These are phyloP conservation scores for Xylaria cubensis DNA, from an alignment of 495 filamentous ascomycete species.

Conservation along the genomic window DNA sequence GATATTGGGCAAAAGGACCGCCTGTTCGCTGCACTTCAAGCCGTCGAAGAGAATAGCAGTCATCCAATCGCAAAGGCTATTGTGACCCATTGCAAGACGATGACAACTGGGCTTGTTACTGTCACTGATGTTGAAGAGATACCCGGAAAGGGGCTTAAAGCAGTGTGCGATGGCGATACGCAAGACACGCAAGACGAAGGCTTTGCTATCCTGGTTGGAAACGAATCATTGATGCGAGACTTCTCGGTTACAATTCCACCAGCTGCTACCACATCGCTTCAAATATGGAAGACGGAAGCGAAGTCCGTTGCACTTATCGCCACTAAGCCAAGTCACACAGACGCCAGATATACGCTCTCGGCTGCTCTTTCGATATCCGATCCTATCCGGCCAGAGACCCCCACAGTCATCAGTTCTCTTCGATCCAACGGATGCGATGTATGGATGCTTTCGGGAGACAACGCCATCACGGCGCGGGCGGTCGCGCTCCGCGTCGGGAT, in stretches of 20 bases:
- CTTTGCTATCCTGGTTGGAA: slow-evolving; percentile 81
- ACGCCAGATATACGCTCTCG: slow-evolving; percentile 47
- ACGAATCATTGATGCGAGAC: slow-evolving; percentile 74
- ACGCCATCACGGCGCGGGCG: slow-evolving; percentile 72
- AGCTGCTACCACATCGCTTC: slow-evolving; percentile 53
- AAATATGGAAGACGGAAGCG: slow-evolving; percentile 71
- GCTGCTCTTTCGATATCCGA: slow-evolving; percentile 69
- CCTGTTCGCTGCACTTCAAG: slow-evolving; percentile 61
- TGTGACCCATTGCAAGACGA: slow-evolving; percentile 66
- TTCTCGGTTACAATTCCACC: slow-evolving; percentile 42
- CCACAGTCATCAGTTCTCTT: slow-evolving; percentile 69
- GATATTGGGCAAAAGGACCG: slow-evolving; percentile 35
- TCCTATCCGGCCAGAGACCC: slow-evolving; percentile 78
- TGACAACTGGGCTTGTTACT: slow-evolving; percentile 41
- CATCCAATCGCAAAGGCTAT: slow-evolving; percentile 89
- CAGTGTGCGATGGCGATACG: slow-evolving; percentile 60
- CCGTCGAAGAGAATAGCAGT: slow-evolving; percentile 80
- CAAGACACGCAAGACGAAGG: slow-evolving; percentile 34
- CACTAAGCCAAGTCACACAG: slow-evolving; percentile 36
- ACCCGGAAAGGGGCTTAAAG: slow-evolving; percentile 82
- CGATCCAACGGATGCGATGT: slow-evolving; percentile 70
- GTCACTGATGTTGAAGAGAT: slow-evolving; percentile 71
- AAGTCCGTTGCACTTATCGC: slow-evolving; percentile 78
- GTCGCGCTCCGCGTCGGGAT: slow-evolving; percentile 83
- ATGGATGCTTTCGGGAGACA: slow-evolving; percentile 94